Evolutionary conservation across 2,329 filamentous ascomycete genomes (phyloP).

Genomic region (Alternaria ethzedia): DNA sequence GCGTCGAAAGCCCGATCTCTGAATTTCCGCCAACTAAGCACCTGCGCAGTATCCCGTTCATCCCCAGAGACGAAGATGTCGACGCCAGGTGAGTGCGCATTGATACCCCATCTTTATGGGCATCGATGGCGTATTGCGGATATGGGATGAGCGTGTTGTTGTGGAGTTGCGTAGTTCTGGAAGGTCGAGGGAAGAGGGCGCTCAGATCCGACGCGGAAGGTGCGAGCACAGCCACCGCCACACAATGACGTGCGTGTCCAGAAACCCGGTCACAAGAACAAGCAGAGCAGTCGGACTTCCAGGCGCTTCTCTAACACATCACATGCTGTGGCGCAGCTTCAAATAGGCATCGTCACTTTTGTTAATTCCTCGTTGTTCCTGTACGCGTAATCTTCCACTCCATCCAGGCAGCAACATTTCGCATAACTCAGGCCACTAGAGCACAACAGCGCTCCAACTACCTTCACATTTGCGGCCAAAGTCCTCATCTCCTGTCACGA

Average conservation of each 20-base stretch:
- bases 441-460: not conserved
- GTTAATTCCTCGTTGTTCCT: not conserved
- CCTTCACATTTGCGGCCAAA: not conserved
- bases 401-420: slow-evolving; percentile 41
- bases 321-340: slow-evolving; percentile 36
- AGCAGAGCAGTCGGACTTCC: not conserved
- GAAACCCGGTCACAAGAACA: slow-evolving; percentile 8
- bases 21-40: not conserved
- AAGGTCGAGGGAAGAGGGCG: not conserved
- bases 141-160: not conserved
- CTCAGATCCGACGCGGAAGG: not conserved
- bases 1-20: not conserved
- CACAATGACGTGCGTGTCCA: slow-evolving; percentile 12
- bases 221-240: slow-evolving; percentile 17
- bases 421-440: slow-evolving; percentile 10
- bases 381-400: slow-evolving; percentile 26
- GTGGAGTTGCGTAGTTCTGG: not conserved
- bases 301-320: slow-evolving; percentile 13
- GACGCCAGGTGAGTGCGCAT: not conserved
- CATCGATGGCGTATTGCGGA: not conserved
- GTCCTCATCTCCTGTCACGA: not conserved
- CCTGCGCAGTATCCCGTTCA: not conserved
- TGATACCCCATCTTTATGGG: not conserved
- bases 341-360: slow-evolving; percentile 27
- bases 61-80: not conserved